phyloP scores from a whole-genome alignment of 2,329 filamentous ascomycete species.

The Clarireedia sp. region DNA sequence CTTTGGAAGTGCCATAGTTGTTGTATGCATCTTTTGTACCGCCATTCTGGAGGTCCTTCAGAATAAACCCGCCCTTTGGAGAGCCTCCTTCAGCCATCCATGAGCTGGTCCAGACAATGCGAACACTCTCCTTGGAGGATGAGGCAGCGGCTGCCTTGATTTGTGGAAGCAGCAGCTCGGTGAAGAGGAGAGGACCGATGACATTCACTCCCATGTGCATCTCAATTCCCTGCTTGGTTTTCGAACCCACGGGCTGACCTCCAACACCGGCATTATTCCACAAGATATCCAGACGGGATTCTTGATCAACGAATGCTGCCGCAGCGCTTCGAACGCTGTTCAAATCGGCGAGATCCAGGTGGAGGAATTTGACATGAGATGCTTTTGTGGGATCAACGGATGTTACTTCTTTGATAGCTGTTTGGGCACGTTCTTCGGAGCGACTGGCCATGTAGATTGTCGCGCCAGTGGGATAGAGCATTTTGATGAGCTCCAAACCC shows the following conservation, averaged over 20 bases:
- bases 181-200: background rate
- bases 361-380: slow-evolving; percentile 30
- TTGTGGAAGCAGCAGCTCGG: background rate
- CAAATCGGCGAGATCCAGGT: slow-evolving; percentile 33
- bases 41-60: background rate
- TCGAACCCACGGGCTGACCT: slow-evolving; percentile 22
- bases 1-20: background rate
- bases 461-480: slow-evolving; percentile 34
- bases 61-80: background rate
- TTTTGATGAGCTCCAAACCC: slow-evolving; percentile 31
- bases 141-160: background rate
- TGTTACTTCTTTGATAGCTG: slow-evolving; percentile 28
- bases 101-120: background rate
- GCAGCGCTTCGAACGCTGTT: slow-evolving; percentile 30
- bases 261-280: slow-evolving; percentile 34
- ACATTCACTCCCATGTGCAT: slow-evolving; percentile 27
- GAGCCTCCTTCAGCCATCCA: background rate
- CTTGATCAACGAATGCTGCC: slow-evolving; percentile 28
- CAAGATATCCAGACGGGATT: slow-evolving; percentile 34
- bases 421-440: slow-evolving; percentile 29
- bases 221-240: slow-evolving; percentile 29
- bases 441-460: slow-evolving; percentile 37
- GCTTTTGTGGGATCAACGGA: slow-evolving; percentile 26
- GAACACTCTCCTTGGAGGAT: background rate
- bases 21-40: background rate